Evolutionary conservation across 1,139 yeast genomes (phyloP).

Genomic region (Pichia sp.): DNA sequence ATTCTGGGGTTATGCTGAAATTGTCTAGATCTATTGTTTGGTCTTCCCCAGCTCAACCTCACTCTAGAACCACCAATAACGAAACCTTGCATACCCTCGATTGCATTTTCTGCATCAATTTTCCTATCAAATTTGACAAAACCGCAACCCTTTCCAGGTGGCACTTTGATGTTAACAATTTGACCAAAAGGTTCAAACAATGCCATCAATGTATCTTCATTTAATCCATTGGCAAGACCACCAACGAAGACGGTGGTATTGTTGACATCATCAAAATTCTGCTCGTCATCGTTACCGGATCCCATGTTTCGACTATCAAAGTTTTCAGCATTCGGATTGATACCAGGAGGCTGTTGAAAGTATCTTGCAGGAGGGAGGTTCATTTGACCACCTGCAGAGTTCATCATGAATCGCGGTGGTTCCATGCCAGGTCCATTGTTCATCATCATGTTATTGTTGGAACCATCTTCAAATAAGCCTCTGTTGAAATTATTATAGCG

Average conservation of each 20-base stretch:
- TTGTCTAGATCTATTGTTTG: constrained; percentile 19
- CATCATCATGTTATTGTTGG: background rate
- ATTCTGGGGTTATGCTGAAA: background rate
- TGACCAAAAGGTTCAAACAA: constrained; percentile 81
- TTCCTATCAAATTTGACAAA: constrained; percentile 77
- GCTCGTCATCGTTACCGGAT: too few species aligned
- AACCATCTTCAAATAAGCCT: too few species aligned
- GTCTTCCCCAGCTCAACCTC: constrained; percentile 84
- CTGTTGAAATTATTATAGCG: constrained; percentile 5
- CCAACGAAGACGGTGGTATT: constrained; percentile 96
- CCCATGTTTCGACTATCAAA: too few species aligned
- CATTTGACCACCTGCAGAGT: too few species aligned
- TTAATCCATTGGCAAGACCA: constrained; percentile 69
- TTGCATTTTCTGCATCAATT: constrained; percentile 84
- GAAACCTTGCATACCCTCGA: constrained; percentile 88
- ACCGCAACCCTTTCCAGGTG: constrained; percentile 91
- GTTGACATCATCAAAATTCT: constrained; percentile 65
- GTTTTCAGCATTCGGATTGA: too few species aligned
- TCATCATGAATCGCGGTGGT: too few species aligned
- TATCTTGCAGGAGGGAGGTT: too few species aligned
- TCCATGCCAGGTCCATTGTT: too few species aligned
- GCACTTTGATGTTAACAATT: constrained; percentile 79
- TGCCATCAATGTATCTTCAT: constrained; percentile 67
- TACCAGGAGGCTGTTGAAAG: too few species aligned
- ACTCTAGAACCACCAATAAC: constrained; percentile 82